Evolutionary conservation across 768 basidiomycete genomes (phyloP).

Genomic region (Mycena rosella): DNA sequence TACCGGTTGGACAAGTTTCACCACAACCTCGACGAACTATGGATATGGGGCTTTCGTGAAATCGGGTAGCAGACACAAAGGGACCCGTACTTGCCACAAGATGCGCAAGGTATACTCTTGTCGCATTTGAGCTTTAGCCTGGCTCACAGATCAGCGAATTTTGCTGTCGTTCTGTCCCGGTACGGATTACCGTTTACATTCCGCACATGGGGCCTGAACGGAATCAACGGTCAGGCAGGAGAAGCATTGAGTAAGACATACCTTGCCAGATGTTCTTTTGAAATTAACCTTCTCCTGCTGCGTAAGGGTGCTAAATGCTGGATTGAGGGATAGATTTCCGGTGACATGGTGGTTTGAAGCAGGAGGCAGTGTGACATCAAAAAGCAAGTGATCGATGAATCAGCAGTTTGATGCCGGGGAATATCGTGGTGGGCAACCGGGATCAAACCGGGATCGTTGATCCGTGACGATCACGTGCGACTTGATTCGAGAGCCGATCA

Average conservation of each 20-base stretch:
- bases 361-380: not conserved
- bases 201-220: conserved; percentile 4
- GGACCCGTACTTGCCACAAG: conserved; percentile 6
- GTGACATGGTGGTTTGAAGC: not conserved
- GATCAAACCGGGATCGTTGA: no score
- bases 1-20: conserved; percentile 21
- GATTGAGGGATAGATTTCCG: not conserved
- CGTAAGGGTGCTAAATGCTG: not conserved
- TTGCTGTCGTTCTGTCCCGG: not conserved
- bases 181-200: not conserved
- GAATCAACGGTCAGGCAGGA: not conserved
- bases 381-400: no score
- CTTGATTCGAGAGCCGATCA: no score
- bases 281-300: not conserved
- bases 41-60: no score
- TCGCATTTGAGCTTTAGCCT: conserved; percentile 31
- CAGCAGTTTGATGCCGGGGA: no score
- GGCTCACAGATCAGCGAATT: not conserved
- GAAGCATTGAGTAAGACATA: not conserved
- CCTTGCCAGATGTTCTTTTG: not conserved
- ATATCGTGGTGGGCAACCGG: no score
- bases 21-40: conserved; percentile 23
- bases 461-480: no score
- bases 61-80: no score
- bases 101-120: conserved; percentile 19